Base-by-base conservation (phyloP, 2,329 filamentous ascomycete genomes). In the Sporothrix brasiliensis region DNA sequence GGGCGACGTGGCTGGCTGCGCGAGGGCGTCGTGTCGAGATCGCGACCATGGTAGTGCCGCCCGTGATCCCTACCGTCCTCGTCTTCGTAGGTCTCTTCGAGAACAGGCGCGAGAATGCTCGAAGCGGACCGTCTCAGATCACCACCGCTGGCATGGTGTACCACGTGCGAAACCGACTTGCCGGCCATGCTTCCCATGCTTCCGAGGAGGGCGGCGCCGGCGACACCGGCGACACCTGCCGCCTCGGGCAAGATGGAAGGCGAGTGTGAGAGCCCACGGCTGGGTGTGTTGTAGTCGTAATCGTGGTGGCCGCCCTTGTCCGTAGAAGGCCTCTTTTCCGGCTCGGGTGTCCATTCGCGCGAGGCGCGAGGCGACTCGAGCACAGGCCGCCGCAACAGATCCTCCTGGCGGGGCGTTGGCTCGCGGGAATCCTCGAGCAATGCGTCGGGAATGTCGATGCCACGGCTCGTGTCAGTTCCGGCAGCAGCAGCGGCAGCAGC, bases 41-140 rank as follows among this genome's bases (percentile, higher is more conserved):
- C 56, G 39, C 70, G 70, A 53, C 74, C 70, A 69, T 73, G 69
- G 61, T 74, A 73, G 3, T 65, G 56, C 24, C 66, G 76, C 27
- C 67, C 34, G 50, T 69, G 63, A 24, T 21, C 19, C 34, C 54
- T 10, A 2, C 39, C 41, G 52, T 30, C 49, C 3, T 77, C 80
- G 70, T 80, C 79, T 74, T 87, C 85, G 1, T 80, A 79, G 10
- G 80, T 79, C 74, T 88, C 83, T 73, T 84, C 86, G 74, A 81
- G 80, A 4, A 88, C 86, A 0, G 85, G 83, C 4, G 86, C 80
- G 61, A 88, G 76, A n/a, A 78, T 78, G 69, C 81, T 80, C 6
- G 81, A 78, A 24, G 71, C 34, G 10, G 72, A 71, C n/a, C 70
- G 71, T 47, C 72, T 47, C 47, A 72, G 56, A 16, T 74, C 73